Conservation (phyloP, 768 basidiomycete species). For the Pleurotus citrinopileatus region DNA sequence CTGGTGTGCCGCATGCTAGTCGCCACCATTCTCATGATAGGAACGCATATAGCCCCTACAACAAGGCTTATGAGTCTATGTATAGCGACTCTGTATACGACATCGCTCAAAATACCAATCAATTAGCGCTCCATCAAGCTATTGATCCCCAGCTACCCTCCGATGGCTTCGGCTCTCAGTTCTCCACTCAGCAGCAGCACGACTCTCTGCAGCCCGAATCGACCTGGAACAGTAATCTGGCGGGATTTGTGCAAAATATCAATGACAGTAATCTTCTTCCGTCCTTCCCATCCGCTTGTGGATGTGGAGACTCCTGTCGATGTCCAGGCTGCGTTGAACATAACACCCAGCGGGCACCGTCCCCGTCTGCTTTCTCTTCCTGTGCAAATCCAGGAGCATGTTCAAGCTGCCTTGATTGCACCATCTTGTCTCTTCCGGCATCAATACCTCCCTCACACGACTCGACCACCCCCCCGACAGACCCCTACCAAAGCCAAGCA, state of each 20-base stretch:
- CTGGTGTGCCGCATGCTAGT: conserved; percentile 32
- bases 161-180: conserved; percentile 23
- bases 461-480: conserved; percentile 37
- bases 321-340: conserved; percentile 68
- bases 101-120: conserved; percentile 18
- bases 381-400: conserved; percentile 35
- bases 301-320: conserved; percentile 59
- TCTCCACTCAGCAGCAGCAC: too few relatives aligned
- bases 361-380: conserved; percentile 33
- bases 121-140: conserved; percentile 20
- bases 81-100: conserved; percentile 23
- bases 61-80: conserved; percentile 57
- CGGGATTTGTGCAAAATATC: background rate
- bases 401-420: conserved; percentile 59
- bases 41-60: conserved; percentile 62
- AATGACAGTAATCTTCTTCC: conserved; percentile 10
- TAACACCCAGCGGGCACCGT: conserved; percentile 27
- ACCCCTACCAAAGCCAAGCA: conserved; percentile 38
- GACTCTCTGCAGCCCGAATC: conserved; percentile 25
- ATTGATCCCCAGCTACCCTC: conserved; percentile 26
- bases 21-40: conserved; percentile 52
- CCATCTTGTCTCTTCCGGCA: conserved; percentile 48
- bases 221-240: background rate
- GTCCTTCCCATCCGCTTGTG: conserved; percentile 49
- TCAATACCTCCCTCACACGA: conserved; percentile 35